Percentiles rank a stretch among this genome's conserved stretches.
Conservation (phyloP, 1,139 yeast species). For the Taphrina communis region DNA sequence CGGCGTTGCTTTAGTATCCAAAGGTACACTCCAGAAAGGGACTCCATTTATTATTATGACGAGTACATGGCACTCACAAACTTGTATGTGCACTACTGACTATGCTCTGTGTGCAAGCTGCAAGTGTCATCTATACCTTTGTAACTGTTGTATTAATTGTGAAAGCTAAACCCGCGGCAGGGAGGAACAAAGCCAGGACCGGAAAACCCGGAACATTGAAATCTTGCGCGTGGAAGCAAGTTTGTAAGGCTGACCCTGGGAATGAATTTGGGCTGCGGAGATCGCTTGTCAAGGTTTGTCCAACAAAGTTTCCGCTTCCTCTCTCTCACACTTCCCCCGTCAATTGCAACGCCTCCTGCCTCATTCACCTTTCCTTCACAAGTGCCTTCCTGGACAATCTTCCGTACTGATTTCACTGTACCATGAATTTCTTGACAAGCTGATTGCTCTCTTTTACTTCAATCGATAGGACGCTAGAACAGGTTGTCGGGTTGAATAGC, state of each 20-base stretch:
- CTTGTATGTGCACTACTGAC: no score
- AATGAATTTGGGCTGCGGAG: not conserved
- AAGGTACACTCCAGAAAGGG: no score
- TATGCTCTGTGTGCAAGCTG: no score
- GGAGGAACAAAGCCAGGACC: not conserved
- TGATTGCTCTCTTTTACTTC: no score
- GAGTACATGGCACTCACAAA: not conserved
- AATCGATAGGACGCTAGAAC: no score
- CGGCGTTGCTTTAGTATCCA: not conserved
- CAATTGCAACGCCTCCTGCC: constrained; percentile 5
- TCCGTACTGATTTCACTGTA: no score
- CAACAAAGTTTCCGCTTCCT: no score
- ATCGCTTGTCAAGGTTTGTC: not conserved
- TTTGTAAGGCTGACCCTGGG: no score
- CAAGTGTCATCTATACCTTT: not conserved
- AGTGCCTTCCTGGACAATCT: no score
- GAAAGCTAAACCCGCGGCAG: not conserved
- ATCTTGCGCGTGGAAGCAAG: no score
- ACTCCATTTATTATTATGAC: not conserved
- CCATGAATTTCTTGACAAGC: no score
- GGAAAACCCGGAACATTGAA: not conserved
- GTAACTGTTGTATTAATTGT: not conserved
- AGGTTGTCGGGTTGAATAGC: no score
- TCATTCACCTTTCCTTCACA: not conserved
- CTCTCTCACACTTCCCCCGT: not conserved